Percentiles rank a stretch among this genome's conserved stretches.
These are phyloP conservation scores for Oryza punctata DNA, from an alignment of 176 grass and related monocot species.

Conservation along the genomic window DNA sequence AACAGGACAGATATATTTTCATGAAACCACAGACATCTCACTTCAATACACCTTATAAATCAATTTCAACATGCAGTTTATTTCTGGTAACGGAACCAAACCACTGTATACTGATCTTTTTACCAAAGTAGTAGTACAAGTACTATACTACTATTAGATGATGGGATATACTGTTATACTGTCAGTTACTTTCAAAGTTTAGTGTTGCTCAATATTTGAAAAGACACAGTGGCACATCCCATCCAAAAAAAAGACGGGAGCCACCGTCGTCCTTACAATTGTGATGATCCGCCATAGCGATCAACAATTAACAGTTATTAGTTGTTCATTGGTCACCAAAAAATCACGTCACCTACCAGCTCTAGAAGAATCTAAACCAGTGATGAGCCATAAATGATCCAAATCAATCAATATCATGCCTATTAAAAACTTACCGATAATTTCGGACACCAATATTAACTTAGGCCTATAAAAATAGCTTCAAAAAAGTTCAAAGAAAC, in stretches of 20 bases:
- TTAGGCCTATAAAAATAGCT: background rate
- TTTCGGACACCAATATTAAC: background rate
- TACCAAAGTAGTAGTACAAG: background rate
- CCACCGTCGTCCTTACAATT: constrained; percentile 3
- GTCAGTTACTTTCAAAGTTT: background rate
- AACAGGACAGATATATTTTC: background rate
- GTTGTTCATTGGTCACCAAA: background rate
- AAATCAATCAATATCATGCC: constrained; percentile 13
- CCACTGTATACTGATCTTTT: background rate
- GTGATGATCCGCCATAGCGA: background rate
- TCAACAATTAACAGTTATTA: background rate
- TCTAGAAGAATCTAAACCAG: constrained; percentile 35
- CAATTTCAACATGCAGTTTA: background rate
- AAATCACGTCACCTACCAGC: constrained; percentile 16
- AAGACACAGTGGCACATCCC: background rate
- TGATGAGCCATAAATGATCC: background rate
- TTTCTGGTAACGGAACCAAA: background rate
- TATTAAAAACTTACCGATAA: background rate
- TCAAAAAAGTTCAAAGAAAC: constrained; percentile 9
- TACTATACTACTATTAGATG: background rate
- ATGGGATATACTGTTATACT: background rate
- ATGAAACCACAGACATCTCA: background rate
- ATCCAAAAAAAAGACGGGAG: constrained; percentile 8
- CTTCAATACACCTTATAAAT: background rate
- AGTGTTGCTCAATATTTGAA: background rate